Evolutionary conservation across 1,139 yeast genomes (phyloP), one percentile per base, ranked within the genome.

Genomic region (Candida mesenterica): DNA sequence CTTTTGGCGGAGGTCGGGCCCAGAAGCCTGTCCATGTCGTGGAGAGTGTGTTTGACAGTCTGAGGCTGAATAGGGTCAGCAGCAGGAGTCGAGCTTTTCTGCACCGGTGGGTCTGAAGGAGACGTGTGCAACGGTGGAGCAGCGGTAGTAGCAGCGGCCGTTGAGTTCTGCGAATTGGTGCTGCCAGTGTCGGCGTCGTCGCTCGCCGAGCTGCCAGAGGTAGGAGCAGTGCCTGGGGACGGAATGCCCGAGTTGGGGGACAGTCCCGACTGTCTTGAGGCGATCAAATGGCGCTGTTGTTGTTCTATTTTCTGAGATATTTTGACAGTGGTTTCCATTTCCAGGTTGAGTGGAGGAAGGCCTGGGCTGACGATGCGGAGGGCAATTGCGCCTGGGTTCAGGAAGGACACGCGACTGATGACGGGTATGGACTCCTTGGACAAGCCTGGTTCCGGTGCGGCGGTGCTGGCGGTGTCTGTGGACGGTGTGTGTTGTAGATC

Each of bases 241-340:
- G 22, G 22, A 19, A 19, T 6, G 6, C 6, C 9, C 8, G 22
- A 19, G 9, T 19, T 19, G 6, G 22, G 22, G 9, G 22, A 19
- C 22, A 19, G 22, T 19, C 22, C 22, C 8, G 22, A 19, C 9
- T 19, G 22, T 40, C 75, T 58, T 4, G 71, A 57, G 2, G 75
- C 75, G 24, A 75, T 75, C 31, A 75, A 53, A 31, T 59, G 57
- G 28, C 65, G 62, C 47, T 75, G 80, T 43, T 75, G 78, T 34
- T 62, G 65, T 41, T 73, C 71, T 15, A 75, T 75, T 32, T 61
- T 51, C 44, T 68, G 71, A 30, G 77, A 69, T 12, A 68, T 57
- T 39, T 63, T 57, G 33, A 75, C 62, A 2, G 79, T 72, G 25
- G 65, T 50, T 40, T 65, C 65, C 77, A 75, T 72, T 44, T 72